These are phyloP conservation scores for Cladophialophora yegresii DNA, from an alignment of 2,329 filamentous ascomycete species.

Conservation along the genomic window DNA sequence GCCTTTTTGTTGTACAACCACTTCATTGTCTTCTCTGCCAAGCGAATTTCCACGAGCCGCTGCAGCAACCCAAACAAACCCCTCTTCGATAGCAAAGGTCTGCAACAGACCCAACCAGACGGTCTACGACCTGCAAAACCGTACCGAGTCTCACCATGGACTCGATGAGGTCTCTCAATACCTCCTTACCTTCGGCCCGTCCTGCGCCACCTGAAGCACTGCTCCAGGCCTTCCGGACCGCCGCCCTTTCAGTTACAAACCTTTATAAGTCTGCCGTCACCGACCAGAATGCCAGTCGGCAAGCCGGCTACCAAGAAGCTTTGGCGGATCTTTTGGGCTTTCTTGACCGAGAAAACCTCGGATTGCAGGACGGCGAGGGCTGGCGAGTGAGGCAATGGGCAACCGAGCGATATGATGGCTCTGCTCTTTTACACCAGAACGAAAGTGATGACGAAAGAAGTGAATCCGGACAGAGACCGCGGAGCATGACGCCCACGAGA, in stretches of 20 bases:
- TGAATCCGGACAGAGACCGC: constrained; percentile 40
- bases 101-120: neutral
- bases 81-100: neutral
- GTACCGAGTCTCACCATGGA: constrained; percentile 52
- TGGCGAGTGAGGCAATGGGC: constrained; percentile 65
- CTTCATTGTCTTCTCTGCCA: neutral
- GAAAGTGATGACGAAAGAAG: constrained; percentile 51
- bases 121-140: constrained; percentile 22
- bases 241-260: constrained; percentile 90
- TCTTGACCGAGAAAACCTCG: constrained; percentile 78
- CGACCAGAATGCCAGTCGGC: constrained; percentile 72
- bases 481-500: constrained; percentile 26
- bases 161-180: constrained; percentile 65
- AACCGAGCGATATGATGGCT: constrained; percentile 50
- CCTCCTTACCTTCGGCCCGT: constrained; percentile 55
- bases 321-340: constrained; percentile 86
- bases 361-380: constrained; percentile 76
- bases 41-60: neutral
- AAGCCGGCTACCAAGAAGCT: constrained; percentile 89
- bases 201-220: constrained; percentile 58
- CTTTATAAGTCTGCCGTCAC: constrained; percentile 89
- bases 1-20: neutral
- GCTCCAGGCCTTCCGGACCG: constrained; percentile 85
- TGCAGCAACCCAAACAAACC: neutral
- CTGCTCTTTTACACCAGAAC: constrained; percentile 35